A percentile compares a stretch with the other conserved stretches of the same genome.
Conservation (phyloP, 192 early-diverging fungal species). For the Backusella tarrabulga region DNA sequence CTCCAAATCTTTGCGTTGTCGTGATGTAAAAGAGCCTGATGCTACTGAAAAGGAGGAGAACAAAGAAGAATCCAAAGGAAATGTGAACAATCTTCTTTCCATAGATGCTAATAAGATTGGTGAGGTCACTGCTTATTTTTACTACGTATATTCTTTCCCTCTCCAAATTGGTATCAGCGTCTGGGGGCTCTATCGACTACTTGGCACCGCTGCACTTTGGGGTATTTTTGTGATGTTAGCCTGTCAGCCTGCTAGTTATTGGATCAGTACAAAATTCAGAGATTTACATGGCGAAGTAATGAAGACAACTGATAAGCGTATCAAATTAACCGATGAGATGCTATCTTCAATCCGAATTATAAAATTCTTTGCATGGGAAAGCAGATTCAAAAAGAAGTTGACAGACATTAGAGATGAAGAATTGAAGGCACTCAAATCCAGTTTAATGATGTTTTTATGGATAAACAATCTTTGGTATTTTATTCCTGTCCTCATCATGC, state of each 20-base stretch:
- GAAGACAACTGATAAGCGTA: conserved; percentile 68
- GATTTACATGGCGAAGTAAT: conserved; percentile 47
- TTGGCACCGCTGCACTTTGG: conserved; percentile 80
- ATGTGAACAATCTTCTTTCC: conserved; percentile 62
- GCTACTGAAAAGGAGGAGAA: conserved; percentile 14
- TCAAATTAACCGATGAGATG: conserved; percentile 80
- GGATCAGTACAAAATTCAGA: conserved; percentile 49
- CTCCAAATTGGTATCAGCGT: conserved; percentile 64
- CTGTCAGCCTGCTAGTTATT: conserved; percentile 56
- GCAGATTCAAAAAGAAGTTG: conserved; percentile 66
- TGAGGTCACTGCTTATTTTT: conserved; percentile 50
- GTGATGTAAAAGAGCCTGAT: conserved; percentile 21
- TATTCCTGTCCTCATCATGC: conserved; percentile 57
- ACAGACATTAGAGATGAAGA: conserved; percentile 61
- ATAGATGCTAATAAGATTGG: conserved; percentile 56
- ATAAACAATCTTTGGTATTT: conserved; percentile 55
- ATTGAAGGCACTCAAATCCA: conserved; percentile 48
- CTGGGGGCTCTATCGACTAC: conserved; percentile 65
- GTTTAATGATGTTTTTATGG: conserved; percentile 54
- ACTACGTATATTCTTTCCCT: conserved; percentile 62
- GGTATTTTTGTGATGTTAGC: conserved; percentile 67
- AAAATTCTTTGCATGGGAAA: conserved; percentile 89
- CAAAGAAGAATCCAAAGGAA: conserved; percentile 38
- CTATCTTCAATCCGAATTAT: conserved; percentile 88
- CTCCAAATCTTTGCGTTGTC: conserved; percentile 31